Base-by-base conservation (phyloP, 352 stramenopile species). In the Achlya hypogyna region DNA sequence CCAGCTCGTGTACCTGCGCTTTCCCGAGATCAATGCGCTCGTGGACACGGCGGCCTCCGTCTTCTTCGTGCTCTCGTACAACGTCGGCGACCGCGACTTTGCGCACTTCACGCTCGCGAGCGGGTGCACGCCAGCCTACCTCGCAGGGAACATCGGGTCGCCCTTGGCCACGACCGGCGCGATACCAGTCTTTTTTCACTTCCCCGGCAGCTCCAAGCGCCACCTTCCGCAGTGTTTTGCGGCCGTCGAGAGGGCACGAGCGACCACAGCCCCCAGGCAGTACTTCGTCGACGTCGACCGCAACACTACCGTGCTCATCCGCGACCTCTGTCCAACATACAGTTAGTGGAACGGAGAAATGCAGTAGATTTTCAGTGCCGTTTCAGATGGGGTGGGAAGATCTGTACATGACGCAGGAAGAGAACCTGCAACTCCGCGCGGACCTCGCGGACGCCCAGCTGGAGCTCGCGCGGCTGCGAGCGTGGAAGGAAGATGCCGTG, bases 41-140 rank as follows among this genome's bases (percentile, higher is more conserved):
- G 34, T 67, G 5, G 60, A 67, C 47, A 67, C 60, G 3, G 14
- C 10, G 4, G 42, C 40, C 14, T 42, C 56, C 5, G 59, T 67
- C 60, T 67, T 67, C 38, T 59, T 67, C 23, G 60, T 67, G 9
- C 40, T 52, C 16, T 67, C 60, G 23, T 45, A 45, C 38, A 45
- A 45, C 31, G 49, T 56, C 31, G 49, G 49, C 6, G 49, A 56
- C 16, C 42, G 42, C 23, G 43, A 29, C 23, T n/a, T 58, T 38
- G 51, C 22, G 6, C 12, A 58, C 12, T 59, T 67, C 23, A 43
- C 35, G 40, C 18, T 38, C 2, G 12, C 6, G 1, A 29, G 9
- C 16, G 60, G 60, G 16, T 67, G 60, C 34, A 5, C 60, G 14
- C 18, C 29, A n/a, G 23, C 56, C 16, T 67, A 59, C 32, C 49